Evolutionary conservation across 805 yeast species (phyloP), one percentile per base, ranked within the genome.

Genomic region (Starmerella bacillaris): DNA sequence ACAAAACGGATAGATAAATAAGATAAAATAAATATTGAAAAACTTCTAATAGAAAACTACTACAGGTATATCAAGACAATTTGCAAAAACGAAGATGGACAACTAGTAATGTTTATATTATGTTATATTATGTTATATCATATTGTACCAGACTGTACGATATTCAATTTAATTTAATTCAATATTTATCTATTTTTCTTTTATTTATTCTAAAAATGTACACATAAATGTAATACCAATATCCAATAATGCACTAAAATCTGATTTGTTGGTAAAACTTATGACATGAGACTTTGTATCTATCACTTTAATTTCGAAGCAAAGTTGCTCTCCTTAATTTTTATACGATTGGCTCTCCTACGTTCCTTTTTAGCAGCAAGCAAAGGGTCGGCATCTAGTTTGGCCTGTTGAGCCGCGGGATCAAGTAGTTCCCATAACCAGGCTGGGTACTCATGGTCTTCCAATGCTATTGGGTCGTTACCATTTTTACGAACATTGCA

Each of bases 381-480:
- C 34, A 74, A 63, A 27, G 80, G 79, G 37, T 70, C 70, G 18
- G 61, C 63, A 34, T 68, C 72, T 26, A 76, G 61, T 44, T 67
- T 61, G 19, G 61, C 67, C 37, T 64, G 61, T 49, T 70, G 73
- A n/a, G 68, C 68, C 26, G 68, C 67, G 34, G 67, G 61, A 54
- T 84, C 92, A 21, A 83, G 65, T 32, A 79, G 62, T 4, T 67
- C 70, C 96, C 96, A 89, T 35, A 86, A 64, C 98, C 98, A 86
- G 30, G 67, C 78, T 4, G 98, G 98, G 52, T 86, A 86, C 49
- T 84, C 93, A 26, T 63, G 63, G 53, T 89, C 96, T 41, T 76
- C 80, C 36, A 77, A 56, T 2, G 96, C 96, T 4, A 80, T 72
- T 6, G 92, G 82, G 47, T 83, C 94, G 40, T 74, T 71, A n/a